These are phyloP conservation scores for Trichoderma gamsii DNA, from an alignment of 495 filamentous ascomycete genomes.

Conservation along the genomic window DNA sequence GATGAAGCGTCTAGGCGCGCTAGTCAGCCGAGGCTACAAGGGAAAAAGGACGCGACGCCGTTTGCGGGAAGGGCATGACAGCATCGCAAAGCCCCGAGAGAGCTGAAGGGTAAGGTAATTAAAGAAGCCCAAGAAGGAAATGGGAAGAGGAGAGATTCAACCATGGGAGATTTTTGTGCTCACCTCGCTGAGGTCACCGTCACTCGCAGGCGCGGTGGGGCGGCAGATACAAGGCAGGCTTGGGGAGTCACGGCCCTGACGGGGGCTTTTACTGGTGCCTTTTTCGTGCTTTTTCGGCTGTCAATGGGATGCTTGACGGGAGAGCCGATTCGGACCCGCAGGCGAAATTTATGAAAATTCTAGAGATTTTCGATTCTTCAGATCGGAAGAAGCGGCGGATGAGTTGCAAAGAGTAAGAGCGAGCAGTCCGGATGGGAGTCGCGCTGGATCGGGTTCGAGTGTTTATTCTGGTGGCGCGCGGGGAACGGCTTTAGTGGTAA, in stretches of 20 bases:
- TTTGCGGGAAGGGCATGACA: background rate
- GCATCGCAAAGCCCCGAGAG: background rate
- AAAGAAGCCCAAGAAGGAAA: background rate
- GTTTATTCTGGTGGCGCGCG: background rate
- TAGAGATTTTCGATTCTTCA: background rate
- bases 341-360: background rate
- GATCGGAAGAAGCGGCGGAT: background rate
- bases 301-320: background rate
- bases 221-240: background rate
- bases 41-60: conserved; percentile 4
- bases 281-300: background rate
- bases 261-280: background rate
- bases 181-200: conserved; percentile 14
- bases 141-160: background rate
- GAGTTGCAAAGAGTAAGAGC: background rate
- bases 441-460: background rate
- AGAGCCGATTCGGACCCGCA: conserved; percentile 12
- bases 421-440: background rate
- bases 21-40: conserved; percentile 4
- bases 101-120: background rate
- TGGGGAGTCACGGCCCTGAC: conserved; percentile 6
- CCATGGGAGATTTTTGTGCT: conserved; percentile 8
- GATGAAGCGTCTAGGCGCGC: background rate
- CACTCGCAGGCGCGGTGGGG: conserved; percentile 13
- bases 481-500: background rate